Base-by-base conservation (phyloP, 805 yeast species). In the Torulaspora quercuum region DNA sequence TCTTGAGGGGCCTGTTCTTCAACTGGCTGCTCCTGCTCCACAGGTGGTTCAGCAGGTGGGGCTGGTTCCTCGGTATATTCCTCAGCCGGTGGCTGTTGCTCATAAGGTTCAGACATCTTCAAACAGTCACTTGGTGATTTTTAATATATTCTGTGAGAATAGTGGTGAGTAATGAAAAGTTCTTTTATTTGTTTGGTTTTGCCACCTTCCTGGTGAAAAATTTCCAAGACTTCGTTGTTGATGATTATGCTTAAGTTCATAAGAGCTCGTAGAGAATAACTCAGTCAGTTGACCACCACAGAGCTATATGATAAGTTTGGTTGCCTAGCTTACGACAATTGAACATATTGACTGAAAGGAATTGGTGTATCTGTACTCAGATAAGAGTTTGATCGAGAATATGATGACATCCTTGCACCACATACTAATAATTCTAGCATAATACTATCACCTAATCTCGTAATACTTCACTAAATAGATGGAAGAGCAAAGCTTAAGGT, bases 21-120 rank as follows among this genome's bases (percentile, higher is more conserved):
- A 11, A 35, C 35, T 27, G 35, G 49, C 21, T 40, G 37, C 27
- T 35, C 47, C 21, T 21, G 28, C 12, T 29, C 40, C 26, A 44
- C 49, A 14, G 25, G 40, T 26, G 46, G 46, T 24, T 42, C 51
- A 20, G 42, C 38, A 26, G 45, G 41, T 15, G 42, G 41, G 26
- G 42, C 43, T 20, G 47, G 39, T 30, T 27, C 36, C 22, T 29
- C 42, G 14, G 24, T 32, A 24, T 23, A 15, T 25, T 36, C 41
- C 24, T 46, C 51, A 22, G 32, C 44, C 11, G 50, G 46, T 31
- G 46, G 41, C 40, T 43, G 46, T 42, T 37, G 49, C 28, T 44
- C 50, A 35, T 49, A 41, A 28, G 43, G 38, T 38, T 48, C 51
- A 34, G 52, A 48, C 48, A 45, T 45, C 23, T 28, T 37, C 25